These are phyloP conservation scores for Mycena alexandri DNA, from an alignment of 768 basidiomycete genomes.

Conservation along the genomic window DNA sequence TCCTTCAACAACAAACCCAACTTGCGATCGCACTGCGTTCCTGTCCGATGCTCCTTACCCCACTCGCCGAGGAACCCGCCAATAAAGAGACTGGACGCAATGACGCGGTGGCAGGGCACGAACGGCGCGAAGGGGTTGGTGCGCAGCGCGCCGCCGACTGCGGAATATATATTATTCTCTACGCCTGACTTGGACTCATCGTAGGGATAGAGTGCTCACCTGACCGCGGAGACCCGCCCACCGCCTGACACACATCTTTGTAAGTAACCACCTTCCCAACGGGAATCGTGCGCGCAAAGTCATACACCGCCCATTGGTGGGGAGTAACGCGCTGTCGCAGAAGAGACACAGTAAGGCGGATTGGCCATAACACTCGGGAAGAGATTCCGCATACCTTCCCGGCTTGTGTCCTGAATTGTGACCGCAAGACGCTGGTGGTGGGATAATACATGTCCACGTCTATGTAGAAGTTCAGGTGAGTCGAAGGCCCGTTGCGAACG, in stretches of 20 bases:
- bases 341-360: too few relatives aligned
- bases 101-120: constrained; percentile 79
- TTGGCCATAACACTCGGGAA: too few relatives aligned
- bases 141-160: constrained; percentile 74
- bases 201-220: constrained; percentile 50
- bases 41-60: constrained; percentile 59
- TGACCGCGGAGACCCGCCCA: constrained; percentile 75
- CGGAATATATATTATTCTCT: too few relatives aligned
- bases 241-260: constrained; percentile 61
- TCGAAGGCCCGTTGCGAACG: background rate
- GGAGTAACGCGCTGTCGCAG: constrained; percentile 65
- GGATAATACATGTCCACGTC: constrained; percentile 42
- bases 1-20: constrained; percentile 62
- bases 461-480: background rate
- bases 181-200: background rate
- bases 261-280: constrained; percentile 68
- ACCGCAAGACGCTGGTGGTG: constrained; percentile 43
- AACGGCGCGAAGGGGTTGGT: constrained; percentile 76
- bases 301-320: constrained; percentile 74
- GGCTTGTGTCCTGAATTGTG: constrained; percentile 46
- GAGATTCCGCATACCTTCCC: constrained; percentile 53
- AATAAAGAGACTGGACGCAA: constrained; percentile 69
- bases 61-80: constrained; percentile 78
- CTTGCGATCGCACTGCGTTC: constrained; percentile 61
- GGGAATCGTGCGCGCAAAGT: constrained; percentile 63